phyloP scores from a whole-genome alignment of 371 early-diverging fungal species.

The Mortierella sp. region DNA sequence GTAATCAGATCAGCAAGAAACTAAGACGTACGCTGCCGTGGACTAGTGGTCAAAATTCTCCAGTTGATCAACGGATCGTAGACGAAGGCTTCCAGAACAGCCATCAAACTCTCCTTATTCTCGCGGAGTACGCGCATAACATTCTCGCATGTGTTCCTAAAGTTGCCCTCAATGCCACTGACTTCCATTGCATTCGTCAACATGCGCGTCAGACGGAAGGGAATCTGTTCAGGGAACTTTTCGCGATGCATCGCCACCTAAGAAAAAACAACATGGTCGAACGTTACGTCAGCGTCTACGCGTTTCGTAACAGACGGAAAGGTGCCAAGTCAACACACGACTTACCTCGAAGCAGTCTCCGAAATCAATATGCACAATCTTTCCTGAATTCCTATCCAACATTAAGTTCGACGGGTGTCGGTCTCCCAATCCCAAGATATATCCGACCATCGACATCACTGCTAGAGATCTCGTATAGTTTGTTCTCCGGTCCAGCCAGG shows the following conservation, averaged over 20 bases:
- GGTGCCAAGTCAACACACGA: not conserved
- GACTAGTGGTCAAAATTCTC: conserved; percentile 69
- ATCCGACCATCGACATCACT: conserved; percentile 99
- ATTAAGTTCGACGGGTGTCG: conserved; percentile 98
- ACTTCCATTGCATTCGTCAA: conserved; percentile 98
- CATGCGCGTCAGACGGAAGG: conserved; percentile 99
- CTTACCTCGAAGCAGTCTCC: conserved; percentile 98
- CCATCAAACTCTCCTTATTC: conserved; percentile 98
- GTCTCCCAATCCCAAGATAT: conserved; percentile 98
- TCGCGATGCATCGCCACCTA: conserved; percentile 96
- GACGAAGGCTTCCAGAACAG: conserved; percentile 98
- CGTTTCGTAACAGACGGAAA: not conserved
- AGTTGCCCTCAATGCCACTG: conserved; percentile 96
- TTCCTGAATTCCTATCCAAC: conserved; percentile 93
- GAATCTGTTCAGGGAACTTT: conserved; percentile 97
- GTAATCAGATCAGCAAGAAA: not conserved
- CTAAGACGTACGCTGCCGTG: conserved; percentile 48
- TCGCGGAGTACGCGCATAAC: conserved; percentile 96
- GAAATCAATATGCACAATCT: conserved; percentile 99
- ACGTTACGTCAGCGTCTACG: no score
- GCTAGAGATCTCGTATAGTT: conserved; percentile 97
- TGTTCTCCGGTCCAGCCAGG: conserved; percentile 96
- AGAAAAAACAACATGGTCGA: no score
- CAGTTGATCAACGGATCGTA: conserved; percentile 98
- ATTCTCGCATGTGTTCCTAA: conserved; percentile 95